Evolutionary conservation across 2,329 filamentous ascomycete species (phyloP).

Genomic region (Stromatinia cepivora): DNA sequence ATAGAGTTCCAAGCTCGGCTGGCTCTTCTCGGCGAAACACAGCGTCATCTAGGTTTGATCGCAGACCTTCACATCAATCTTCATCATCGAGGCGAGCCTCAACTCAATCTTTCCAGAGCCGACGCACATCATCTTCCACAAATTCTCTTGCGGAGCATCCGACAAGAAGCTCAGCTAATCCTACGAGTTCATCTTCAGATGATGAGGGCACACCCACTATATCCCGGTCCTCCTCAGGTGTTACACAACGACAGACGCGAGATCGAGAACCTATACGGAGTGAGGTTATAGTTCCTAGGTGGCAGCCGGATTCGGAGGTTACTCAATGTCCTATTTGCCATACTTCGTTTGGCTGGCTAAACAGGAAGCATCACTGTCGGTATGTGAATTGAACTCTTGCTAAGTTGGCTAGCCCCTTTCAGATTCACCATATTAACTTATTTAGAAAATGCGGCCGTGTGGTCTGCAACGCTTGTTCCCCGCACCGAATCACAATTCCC

Average conservation of each 20-base stretch:
- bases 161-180: conserved; percentile 7
- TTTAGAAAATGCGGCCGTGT: conserved; percentile 85
- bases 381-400: conserved; percentile 43
- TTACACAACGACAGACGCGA: conserved; percentile 6
- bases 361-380: conserved; percentile 91
- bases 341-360: conserved; percentile 68
- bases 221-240: conserved; percentile 1
- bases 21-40: conserved; percentile 19
- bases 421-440: conserved; percentile 17
- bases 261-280: conserved; percentile 6
- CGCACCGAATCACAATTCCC: conserved; percentile 92
- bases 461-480: conserved; percentile 86
- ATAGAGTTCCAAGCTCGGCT: conserved; percentile 11
- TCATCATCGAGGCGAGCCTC: conserved; percentile 21
- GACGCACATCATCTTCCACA: conserved; percentile 14
- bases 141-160: neutral
- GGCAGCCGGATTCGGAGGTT: conserved; percentile 87
- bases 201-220: conserved; percentile 19
- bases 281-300: conserved; percentile 63
- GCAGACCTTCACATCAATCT: conserved; percentile 23
- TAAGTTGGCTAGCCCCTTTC: neutral
- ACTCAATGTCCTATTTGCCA: conserved; percentile 82
- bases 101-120: conserved; percentile 4
- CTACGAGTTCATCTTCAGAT: conserved; percentile 4
- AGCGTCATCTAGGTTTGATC: conserved; percentile 15